phyloP scores from a whole-genome alignment of 2,329 filamentous ascomycete genomes.

The Fusarium solani-melongenae region DNA sequence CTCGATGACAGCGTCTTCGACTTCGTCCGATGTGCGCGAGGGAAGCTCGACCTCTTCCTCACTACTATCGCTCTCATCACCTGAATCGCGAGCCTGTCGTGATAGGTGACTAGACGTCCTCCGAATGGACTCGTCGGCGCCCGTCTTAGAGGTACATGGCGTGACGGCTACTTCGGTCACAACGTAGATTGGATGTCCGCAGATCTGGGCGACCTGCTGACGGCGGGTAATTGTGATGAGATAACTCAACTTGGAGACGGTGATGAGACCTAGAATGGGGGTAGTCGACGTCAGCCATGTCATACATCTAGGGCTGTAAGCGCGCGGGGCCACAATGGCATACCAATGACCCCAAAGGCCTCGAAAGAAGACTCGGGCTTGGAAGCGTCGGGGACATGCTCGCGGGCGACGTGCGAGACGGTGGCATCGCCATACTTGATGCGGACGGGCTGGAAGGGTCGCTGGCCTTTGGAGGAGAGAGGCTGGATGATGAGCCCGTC shows the following conservation, averaged over 20 bases:
- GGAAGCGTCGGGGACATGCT: constrained; percentile 58
- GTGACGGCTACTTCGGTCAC: constrained; percentile 93
- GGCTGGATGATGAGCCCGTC: constrained; percentile 88
- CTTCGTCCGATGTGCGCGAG: constrained; percentile 53
- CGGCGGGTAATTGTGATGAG: constrained; percentile 88
- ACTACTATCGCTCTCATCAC: constrained; percentile 58
- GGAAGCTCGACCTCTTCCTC: constrained; percentile 57
- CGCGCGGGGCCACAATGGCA: constrained; percentile 28
- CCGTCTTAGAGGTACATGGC: constrained; percentile 79
- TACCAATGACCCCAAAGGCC: constrained; percentile 70
- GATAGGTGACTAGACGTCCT: constrained; percentile 63
- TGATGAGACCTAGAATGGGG: constrained; percentile 76
- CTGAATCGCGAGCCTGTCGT: constrained; percentile 52
- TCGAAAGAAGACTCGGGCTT: constrained; percentile 64
- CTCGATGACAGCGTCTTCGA: constrained; percentile 54
- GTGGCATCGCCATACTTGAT: constrained; percentile 75
- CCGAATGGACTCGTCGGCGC: constrained; percentile 78
- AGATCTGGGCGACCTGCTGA: constrained; percentile 88
- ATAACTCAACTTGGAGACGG: constrained; percentile 83
- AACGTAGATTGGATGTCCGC: constrained; percentile 84
- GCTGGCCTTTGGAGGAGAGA: constrained; percentile 68
- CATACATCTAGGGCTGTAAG: constrained; percentile 12
- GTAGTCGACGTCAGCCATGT: constrained; percentile 12
- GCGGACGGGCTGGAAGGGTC: constrained; percentile 67
- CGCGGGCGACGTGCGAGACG: constrained; percentile 57